phyloP scores from a whole-genome alignment of 176 grass and related monocot species.

The Phragmites australis region DNA sequence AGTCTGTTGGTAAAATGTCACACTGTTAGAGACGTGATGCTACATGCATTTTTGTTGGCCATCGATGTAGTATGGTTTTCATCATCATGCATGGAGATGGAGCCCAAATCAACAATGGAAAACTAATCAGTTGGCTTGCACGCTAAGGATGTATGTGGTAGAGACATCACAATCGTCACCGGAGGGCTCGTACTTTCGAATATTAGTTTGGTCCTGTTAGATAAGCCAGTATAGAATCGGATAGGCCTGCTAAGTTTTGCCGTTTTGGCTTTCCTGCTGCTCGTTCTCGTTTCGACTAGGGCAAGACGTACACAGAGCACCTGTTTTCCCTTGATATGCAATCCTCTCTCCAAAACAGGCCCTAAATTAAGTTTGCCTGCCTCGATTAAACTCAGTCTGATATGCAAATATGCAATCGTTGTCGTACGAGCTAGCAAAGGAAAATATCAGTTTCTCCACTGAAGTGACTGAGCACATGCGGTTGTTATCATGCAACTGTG shows the following conservation, averaged over 20 bases:
- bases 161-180: neutral
- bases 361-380: too few relatives aligned
- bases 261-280: neutral
- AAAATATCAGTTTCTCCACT: neutral
- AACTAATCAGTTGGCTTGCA: neutral
- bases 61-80: neutral
- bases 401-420: too few relatives aligned
- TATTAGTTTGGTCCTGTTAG: slow-evolving; percentile 3
- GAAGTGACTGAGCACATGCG: neutral
- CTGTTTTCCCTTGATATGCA: neutral
- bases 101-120: neutral
- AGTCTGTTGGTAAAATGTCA: slow-evolving; percentile 22
- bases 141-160: neutral
- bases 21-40: neutral
- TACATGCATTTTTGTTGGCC: neutral
- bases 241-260: neutral
- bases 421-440: too few relatives aligned
- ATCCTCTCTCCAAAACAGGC: too few relatives aligned
- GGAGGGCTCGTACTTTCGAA: neutral
- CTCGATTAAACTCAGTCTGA: too few relatives aligned
- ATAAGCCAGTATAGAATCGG: neutral
- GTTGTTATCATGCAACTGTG: neutral
- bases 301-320: neutral
- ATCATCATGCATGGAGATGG: neutral
- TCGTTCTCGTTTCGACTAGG: neutral